Evolutionary conservation across 352 stramenopile genomes (phyloP), one percentile per base, ranked within the genome.

Genomic region (Phytopythium vexans): DNA sequence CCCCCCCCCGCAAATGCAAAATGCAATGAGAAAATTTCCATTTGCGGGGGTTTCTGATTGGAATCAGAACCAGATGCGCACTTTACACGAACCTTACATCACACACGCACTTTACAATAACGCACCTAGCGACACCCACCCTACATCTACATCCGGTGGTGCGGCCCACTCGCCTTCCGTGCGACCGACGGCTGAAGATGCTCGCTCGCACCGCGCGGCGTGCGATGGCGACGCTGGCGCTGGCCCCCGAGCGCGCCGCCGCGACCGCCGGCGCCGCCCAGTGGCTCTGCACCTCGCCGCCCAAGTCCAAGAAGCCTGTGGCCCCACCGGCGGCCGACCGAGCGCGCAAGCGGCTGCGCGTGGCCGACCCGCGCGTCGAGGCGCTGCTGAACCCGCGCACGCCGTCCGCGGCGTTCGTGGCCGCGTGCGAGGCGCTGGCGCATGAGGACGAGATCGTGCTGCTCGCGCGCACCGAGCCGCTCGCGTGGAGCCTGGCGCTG

Each of bases 401-500:
- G 8, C 36, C 64, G 2, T 46, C 80, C 3, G 32, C 57, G 0
- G 55, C 41, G 8, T 79, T 88, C 39, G 62, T 72, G 7, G 48
- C 52, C 6, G 49, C 70, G 5, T 86, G 74, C 35, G 59, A 58
- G 0, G 49, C 68, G 38, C 58, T 92, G 14, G 54, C 51, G 3
- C 42, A 10, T 16, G 75, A 72, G 48, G 69, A 84, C 37, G 58
- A 82, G 35, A 72, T 77, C 15, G 32, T 47, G 14, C 51, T 89
- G 21, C 46, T 89, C 41, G 68, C 76, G 0, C 54, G 42, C 7
- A 88, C 78, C 0, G 76, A 89, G 43, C 56, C 63, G 33, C 60
- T 54, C n/a, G 68, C 38, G 5, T 92, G 81, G 81, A 86, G 80
- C 50, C 38, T 86, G 14, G 81, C 72, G 38, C 61, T 92, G 42